phyloP scores from a whole-genome alignment of 1,284 basidiomycete species.

The Moesziomyces parantarcticus region DNA sequence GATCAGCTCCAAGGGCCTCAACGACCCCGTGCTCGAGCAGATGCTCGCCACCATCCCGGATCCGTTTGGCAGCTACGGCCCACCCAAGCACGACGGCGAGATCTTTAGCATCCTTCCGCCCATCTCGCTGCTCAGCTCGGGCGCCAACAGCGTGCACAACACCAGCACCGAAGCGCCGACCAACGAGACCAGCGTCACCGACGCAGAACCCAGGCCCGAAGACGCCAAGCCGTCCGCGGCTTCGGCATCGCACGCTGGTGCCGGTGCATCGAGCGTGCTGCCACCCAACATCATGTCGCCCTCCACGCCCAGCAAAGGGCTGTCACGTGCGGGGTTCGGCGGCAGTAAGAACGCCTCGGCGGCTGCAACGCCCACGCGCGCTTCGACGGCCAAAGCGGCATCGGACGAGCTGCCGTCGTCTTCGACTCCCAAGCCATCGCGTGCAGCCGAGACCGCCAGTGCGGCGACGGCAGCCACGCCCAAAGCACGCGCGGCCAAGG shows the following conservation, averaged over 20 bases:
- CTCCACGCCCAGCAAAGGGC: slow-evolving; percentile 47
- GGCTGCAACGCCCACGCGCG: slow-evolving; percentile 24
- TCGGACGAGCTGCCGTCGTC: slow-evolving; percentile 23
- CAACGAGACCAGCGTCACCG: slow-evolving; percentile 36
- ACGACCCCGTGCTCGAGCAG: slow-evolving; percentile 86
- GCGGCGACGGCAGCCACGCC: slow-evolving; percentile 12
- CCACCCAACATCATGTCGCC: slow-evolving; percentile 51
- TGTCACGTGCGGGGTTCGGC: slow-evolving; percentile 18
- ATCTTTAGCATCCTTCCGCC: slow-evolving; percentile 81
- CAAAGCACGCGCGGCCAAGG: slow-evolving; percentile 15
- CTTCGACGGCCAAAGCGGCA: slow-evolving; percentile 1
- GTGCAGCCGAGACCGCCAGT: neutral
- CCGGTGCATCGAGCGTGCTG: slow-evolving; percentile 16
- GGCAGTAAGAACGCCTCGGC: slow-evolving; percentile 2
- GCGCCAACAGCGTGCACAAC: slow-evolving; percentile 42
- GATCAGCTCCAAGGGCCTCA: slow-evolving; percentile 85
- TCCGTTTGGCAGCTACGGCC: slow-evolving; percentile 91
- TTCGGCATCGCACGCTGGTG: neutral
- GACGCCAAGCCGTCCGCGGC: slow-evolving; percentile 2
- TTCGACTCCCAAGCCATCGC: slow-evolving; percentile 26
- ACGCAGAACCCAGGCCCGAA: slow-evolving; percentile 10
- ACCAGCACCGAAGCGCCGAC: slow-evolving; percentile 30
- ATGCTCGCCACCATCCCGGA: slow-evolving; percentile 90
- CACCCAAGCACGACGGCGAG: slow-evolving; percentile 84
- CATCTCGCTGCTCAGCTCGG: slow-evolving; percentile 45